A percentile compares a stretch with the other conserved stretches of the same genome.
These are phyloP conservation scores for Talaromyces rugulosus DNA, from an alignment of 2,329 filamentous ascomycete species.

Conservation along the genomic window DNA sequence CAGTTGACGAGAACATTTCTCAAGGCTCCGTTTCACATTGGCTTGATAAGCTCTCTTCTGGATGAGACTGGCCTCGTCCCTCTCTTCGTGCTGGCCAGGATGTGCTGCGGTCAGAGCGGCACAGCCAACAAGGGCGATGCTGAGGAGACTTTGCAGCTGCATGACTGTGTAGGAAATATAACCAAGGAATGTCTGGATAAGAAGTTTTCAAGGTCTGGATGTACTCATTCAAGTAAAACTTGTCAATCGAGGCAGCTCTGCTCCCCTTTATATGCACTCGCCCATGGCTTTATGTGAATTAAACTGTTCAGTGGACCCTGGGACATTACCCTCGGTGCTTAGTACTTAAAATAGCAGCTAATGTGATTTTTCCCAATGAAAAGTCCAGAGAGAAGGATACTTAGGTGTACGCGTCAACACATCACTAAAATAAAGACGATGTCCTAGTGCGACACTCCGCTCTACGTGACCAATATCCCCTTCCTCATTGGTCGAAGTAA, in stretches of 20 bases:
- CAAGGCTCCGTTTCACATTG: constrained; percentile 17
- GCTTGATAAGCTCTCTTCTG: constrained; percentile 17
- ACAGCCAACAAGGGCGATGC: neutral
- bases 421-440: neutral
- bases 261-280: neutral
- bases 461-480: neutral
- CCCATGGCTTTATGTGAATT: neutral
- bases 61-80: neutral
- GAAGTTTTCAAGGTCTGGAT: neutral
- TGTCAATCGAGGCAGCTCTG: neutral
- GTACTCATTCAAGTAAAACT: neutral
- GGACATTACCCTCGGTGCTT: neutral
- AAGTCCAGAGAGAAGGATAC: neutral
- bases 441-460: neutral
- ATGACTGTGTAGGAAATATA: neutral
- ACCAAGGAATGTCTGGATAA: neutral
- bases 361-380: neutral
- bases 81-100: neutral
- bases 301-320: neutral
- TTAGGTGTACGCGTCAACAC: neutral
- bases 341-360: neutral
- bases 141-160: neutral
- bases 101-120: neutral
- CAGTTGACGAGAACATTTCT: constrained; percentile 18
- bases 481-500: neutral